phyloP scores from a whole-genome alignment of 768 basidiomycete genomes.

The Psilocybe azurescens region DNA sequence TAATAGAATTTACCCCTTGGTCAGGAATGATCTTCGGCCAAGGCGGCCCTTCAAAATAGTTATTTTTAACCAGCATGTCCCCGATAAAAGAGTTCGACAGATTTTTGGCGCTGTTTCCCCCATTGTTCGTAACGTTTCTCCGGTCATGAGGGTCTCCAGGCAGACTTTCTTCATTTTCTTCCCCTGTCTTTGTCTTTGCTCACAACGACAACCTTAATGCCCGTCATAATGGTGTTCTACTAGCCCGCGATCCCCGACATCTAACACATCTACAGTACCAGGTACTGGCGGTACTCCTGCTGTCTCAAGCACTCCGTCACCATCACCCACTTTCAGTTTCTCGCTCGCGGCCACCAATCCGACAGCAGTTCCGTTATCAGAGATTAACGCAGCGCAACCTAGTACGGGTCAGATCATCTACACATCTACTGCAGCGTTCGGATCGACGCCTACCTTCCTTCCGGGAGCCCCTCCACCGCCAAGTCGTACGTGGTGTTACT shows the following conservation, averaged over 20 bases:
- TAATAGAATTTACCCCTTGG: background rate
- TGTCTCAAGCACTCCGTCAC: background rate
- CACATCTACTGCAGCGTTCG: slow-evolving; percentile 53
- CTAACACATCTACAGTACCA: background rate
- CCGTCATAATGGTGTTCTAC: slow-evolving; percentile 27
- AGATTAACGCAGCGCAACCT: slow-evolving; percentile 49
- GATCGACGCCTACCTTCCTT: slow-evolving; percentile 54
- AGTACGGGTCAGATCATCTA: slow-evolving; percentile 47
- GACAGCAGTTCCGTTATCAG: slow-evolving; percentile 61
- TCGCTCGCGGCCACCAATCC: slow-evolving; percentile 50
- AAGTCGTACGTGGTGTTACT: slow-evolving; percentile 41
- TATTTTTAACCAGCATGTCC: background rate
- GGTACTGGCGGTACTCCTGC: background rate
- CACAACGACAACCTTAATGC: slow-evolving; percentile 31
- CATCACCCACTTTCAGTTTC: slow-evolving; percentile 1
- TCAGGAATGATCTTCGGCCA: background rate
- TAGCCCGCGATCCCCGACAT: slow-evolving; percentile 19
- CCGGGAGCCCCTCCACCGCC: slow-evolving; percentile 64
- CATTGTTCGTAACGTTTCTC: slow-evolving; percentile 17
- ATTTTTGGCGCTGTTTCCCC: slow-evolving; percentile 5
- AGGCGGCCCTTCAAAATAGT: background rate
- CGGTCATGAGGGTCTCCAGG: slow-evolving; percentile 39
- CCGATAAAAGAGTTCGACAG: background rate
- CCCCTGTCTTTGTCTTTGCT: slow-evolving; percentile 46
- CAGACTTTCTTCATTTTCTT: slow-evolving; percentile 39